Conservation (phyloP, 2,329 filamentous ascomycete species). For the Hypoxylon sp. region DNA sequence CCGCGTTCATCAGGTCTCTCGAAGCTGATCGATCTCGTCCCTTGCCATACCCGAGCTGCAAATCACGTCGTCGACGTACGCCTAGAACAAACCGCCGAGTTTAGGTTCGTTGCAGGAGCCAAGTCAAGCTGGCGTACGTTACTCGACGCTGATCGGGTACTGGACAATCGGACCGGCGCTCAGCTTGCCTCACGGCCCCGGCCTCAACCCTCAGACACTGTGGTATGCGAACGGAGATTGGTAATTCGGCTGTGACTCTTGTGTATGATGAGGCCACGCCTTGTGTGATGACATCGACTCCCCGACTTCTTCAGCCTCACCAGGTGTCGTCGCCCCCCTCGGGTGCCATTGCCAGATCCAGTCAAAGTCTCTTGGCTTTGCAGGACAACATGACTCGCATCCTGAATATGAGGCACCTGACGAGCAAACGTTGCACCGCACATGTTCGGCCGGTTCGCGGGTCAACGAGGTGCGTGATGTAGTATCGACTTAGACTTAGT, state of each 20-base stretch:
- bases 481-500: slow-evolving; percentile 9
- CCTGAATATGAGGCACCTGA: not conserved
- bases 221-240: slow-evolving; percentile 17
- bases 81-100: slow-evolving; percentile 6
- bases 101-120: not conserved
- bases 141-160: not conserved
- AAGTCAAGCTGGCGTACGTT: not conserved
- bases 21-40: slow-evolving; percentile 18
- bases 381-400: slow-evolving; percentile 9
- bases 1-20: slow-evolving; percentile 34
- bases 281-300: slow-evolving; percentile 16
- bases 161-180: slow-evolving; percentile 34
- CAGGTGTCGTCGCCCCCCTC: slow-evolving; percentile 21
- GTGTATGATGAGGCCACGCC: slow-evolving; percentile 29
- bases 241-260: slow-evolving; percentile 17
- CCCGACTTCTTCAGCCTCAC: slow-evolving; percentile 31
- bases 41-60: slow-evolving; percentile 32
- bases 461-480: slow-evolving; percentile 10
- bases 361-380: slow-evolving; percentile 5
- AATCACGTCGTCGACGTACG: slow-evolving; percentile 34
- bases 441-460: not conserved
- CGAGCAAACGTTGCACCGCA: slow-evolving; percentile 6
- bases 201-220: slow-evolving; percentile 10
- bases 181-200: slow-evolving; percentile 25
- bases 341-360: slow-evolving; percentile 31